These are phyloP conservation scores for Aquilaria agallochum DNA, from an alignment of 441 rosid genomes.

Conservation along the genomic window DNA sequence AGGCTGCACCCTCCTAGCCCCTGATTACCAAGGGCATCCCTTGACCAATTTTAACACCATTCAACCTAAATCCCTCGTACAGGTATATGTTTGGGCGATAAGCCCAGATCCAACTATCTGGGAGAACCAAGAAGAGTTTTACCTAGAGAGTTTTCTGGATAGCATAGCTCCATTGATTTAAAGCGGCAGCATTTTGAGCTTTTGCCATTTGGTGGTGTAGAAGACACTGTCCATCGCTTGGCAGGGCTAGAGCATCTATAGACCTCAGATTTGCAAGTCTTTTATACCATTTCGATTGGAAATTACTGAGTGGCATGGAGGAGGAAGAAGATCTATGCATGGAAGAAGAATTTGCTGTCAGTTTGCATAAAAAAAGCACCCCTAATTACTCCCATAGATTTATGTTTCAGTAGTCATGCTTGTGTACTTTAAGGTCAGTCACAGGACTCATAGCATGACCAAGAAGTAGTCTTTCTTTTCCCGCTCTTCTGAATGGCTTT, in stretches of 20 bases:
- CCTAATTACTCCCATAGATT: no score
- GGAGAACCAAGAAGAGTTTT: neutral
- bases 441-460: no score
- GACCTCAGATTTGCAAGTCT: neutral
- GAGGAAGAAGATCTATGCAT: neutral
- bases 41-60: neutral
- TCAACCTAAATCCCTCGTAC: neutral
- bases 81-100: neutral
- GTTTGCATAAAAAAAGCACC: no score
- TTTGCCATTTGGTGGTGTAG: slow-evolving; percentile 5
- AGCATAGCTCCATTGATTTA: slow-evolving; percentile 4
- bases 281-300: neutral
- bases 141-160: neutral
- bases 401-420: no score
- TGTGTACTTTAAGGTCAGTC: no score
- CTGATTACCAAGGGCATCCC: no score
- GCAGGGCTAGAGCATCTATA: neutral
- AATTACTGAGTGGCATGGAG: neutral
- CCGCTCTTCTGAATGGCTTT: no score
- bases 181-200: slow-evolving; percentile 5
- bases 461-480: no score
- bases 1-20: neutral
- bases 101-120: neutral
- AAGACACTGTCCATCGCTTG: neutral
- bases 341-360: no score